These are phyloP conservation scores for Spathaspora sp. DNA, from an alignment of 1,139 yeast species.

Conservation along the genomic window DNA sequence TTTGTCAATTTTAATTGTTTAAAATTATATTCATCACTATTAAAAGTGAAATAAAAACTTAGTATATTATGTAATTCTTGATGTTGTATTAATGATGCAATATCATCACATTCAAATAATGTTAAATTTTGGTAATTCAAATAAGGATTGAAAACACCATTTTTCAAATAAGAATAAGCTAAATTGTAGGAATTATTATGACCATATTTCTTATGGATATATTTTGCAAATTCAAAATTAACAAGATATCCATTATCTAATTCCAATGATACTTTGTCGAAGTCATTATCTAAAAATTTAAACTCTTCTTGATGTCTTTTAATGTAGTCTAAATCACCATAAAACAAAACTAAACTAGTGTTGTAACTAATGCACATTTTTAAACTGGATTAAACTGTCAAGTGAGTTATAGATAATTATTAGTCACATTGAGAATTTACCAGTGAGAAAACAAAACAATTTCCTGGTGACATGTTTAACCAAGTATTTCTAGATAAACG, in stretches of 20 bases:
- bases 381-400: too few species aligned
- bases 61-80: neutral
- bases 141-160: neutral
- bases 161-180: neutral
- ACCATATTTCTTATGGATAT: neutral
- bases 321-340: too few species aligned
- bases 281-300: too few species aligned
- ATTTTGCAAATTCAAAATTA: neutral
- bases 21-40: neutral
- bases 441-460: too few species aligned
- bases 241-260: neutral
- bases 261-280: too few species aligned
- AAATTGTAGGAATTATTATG: neutral
- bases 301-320: too few species aligned
- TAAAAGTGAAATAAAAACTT: neutral
- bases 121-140: neutral
- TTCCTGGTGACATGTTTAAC: too few species aligned
- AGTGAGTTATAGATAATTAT: too few species aligned
- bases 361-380: too few species aligned
- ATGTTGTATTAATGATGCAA: neutral
- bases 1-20: neutral
- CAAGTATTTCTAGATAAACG: too few species aligned
- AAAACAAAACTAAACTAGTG: too few species aligned
- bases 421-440: too few species aligned
- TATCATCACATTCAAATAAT: neutral